Evolutionary conservation across 164 flowering plant species (phyloP), one percentile per base, ranked within the genome.

Genomic region (Kalanchoe fedtschenkoi): DNA sequence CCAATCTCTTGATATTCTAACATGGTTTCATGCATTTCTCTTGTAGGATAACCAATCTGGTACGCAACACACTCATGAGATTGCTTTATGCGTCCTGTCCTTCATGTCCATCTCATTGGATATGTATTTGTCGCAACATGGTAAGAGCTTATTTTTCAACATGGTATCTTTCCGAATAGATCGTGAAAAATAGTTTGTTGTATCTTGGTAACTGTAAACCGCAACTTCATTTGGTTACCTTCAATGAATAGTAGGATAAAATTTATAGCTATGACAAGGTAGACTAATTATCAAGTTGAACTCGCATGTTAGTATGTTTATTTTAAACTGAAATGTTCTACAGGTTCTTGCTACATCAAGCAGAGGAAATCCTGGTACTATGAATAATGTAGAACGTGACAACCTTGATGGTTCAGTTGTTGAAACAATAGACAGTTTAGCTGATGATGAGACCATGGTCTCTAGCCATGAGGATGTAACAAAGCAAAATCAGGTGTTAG

Each of bases 381-480:
- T 51, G 34, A 68, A 61, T 33, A 67, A 57, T 47, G 43, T 55
- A 51, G 78, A 63, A 53, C 70, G 71, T 70, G 85, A 80, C 69
- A 44, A 78, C 65, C 14, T 67, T 47, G 75, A 46, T 62, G 71
- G 65, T 69, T 44, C 62, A 43, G 80, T 79, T 67, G 79, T 76
- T 73, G 88, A 82, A 16, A 26, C 77, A 46, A 65, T 70, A 34
- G 58, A 72, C 70, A 58, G 70, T 73, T 95, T 83, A 65, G 89
- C 80, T 43, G 98, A 90, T 85, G 89, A 81, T 76, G 95, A 93
- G 69, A 88, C 79, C 71, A 93, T 93, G 97, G 96, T 93, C 62
- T 72, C 88, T 51, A 74, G 79, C 71, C 70, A 80, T 61, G 63
- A 64, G 33, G 76, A 64, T 34, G 41, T 64, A 62, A 37, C 76